Conservation (phyloP, 2,329 filamentous ascomycete genomes). For the Colletotrichum truncatum region DNA sequence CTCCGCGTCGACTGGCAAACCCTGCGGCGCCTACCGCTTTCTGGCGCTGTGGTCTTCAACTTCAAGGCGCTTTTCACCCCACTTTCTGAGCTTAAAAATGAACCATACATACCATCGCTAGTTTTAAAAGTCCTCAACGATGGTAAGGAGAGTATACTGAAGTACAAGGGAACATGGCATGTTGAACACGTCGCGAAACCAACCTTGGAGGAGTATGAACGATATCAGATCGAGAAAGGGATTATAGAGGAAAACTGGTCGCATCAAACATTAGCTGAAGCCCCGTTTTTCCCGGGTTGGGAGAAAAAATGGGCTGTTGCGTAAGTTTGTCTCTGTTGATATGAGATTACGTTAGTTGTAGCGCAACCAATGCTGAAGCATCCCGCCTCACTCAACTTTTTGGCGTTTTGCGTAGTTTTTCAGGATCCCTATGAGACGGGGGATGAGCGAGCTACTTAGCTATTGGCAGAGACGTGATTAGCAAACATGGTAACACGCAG, state of each 20-base stretch:
- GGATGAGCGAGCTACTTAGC: too few relatives aligned
- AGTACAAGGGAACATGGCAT: conserved; percentile 86
- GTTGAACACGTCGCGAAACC: conserved; percentile 78
- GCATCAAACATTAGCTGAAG: conserved; percentile 75
- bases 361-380: not conserved
- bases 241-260: conserved; percentile 71
- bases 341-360: not conserved
- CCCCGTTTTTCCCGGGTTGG: conserved; percentile 82
- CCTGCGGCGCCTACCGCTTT: conserved; percentile 79
- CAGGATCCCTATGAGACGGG: too few relatives aligned
- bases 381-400: too few relatives aligned
- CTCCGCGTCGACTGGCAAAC: conserved; percentile 92
- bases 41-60: conserved; percentile 82
- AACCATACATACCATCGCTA: conserved; percentile 77
- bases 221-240: conserved; percentile 72
- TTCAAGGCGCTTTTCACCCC: conserved; percentile 90
- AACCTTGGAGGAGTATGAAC: conserved; percentile 68
- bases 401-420: too few relatives aligned
- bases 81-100: conserved; percentile 72
- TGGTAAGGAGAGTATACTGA: conserved; percentile 74
- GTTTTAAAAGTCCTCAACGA: conserved; percentile 74
- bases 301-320: conserved; percentile 70
- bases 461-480: too few relatives aligned
- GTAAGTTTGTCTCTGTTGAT: not conserved
- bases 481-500: too few relatives aligned